A percentile compares a stretch with the other conserved stretches of the same genome.
Conservation (phyloP, 1,284 basidiomycete genomes). For the Ganoderma resinaceum region DNA sequence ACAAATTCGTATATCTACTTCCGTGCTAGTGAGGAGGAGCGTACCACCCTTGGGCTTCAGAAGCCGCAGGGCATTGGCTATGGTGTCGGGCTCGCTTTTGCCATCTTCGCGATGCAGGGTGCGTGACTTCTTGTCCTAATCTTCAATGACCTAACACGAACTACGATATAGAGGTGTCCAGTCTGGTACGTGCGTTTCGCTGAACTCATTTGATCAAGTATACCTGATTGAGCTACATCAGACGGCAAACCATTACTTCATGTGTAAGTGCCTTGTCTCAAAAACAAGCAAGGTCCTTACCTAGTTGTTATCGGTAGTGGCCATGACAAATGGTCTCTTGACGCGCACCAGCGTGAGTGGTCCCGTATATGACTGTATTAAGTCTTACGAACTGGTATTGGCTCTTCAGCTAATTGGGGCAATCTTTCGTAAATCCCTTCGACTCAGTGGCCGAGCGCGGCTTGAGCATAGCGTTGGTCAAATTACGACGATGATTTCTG, state of each 20-base stretch:
- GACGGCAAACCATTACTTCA: conserved; percentile 59
- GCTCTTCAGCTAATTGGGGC: conserved; percentile 61
- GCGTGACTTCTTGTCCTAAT: conserved; percentile 20
- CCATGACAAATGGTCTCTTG: conserved; percentile 59
- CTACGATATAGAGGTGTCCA: conserved; percentile 50
- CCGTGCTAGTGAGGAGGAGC: conserved; percentile 46
- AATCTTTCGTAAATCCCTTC: conserved; percentile 76
- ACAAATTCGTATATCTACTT: conserved; percentile 58
- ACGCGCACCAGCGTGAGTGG: conserved; percentile 56
- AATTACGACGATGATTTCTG: conserved; percentile 76
- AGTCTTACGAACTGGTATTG: neutral
- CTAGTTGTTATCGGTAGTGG: conserved; percentile 42
- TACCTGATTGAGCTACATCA: conserved; percentile 23
- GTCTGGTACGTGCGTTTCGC: conserved; percentile 47
- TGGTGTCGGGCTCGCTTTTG: conserved; percentile 65
- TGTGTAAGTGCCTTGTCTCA: conserved; percentile 44
- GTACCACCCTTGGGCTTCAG: conserved; percentile 40
- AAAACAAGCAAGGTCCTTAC: too few species aligned
- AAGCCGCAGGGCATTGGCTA: conserved; percentile 59
- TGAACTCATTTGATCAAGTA: neutral
- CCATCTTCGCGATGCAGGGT: conserved; percentile 75
- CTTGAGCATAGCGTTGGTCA: conserved; percentile 67
- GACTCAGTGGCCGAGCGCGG: conserved; percentile 70
- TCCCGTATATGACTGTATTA: neutral
- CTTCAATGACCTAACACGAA: too few species aligned